phyloP scores from a whole-genome alignment of 2,329 filamentous ascomycete species.

The Trichoderma sp. region DNA sequence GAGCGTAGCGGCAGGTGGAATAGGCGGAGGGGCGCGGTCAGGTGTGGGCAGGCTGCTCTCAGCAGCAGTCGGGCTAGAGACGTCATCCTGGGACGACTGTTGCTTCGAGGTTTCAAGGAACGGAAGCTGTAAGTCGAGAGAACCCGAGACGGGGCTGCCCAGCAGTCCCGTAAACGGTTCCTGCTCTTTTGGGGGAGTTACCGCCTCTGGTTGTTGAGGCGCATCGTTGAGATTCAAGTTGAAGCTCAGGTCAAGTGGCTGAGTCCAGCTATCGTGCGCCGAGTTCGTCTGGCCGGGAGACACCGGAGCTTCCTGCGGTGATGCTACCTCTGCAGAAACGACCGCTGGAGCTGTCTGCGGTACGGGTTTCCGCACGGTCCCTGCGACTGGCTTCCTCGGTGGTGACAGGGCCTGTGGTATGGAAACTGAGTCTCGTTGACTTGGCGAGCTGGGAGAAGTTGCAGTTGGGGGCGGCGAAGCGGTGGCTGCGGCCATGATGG shows the following conservation, averaged over 20 bases:
- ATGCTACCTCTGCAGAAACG: constrained; percentile 39
- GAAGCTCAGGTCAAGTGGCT: constrained; percentile 48
- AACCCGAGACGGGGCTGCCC: not conserved
- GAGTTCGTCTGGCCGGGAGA: constrained; percentile 60
- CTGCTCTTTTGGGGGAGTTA: constrained; percentile 29
- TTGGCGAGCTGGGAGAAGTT: constrained; percentile 29
- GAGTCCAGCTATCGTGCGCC: constrained; percentile 53
- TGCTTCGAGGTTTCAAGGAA: not conserved
- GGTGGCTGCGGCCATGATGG: constrained; percentile 39
- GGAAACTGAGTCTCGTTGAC: constrained; percentile 5
- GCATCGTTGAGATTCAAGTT: constrained; percentile 46
- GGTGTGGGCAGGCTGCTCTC: constrained; percentile 24
- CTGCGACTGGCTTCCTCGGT: constrained; percentile 26
- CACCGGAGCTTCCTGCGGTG: constrained; percentile 53
- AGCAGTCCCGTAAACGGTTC: not conserved
- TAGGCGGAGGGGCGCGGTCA: constrained; percentile 26
- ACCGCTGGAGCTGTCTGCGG: constrained; percentile 32
- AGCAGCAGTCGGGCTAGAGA: constrained; percentile 18
- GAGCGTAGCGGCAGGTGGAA: constrained; percentile 21
- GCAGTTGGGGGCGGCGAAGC: constrained; percentile 38
- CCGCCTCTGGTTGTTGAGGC: constrained; percentile 30
- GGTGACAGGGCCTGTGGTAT: constrained; percentile 17
- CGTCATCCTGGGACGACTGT: not conserved
- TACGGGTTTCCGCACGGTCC: constrained; percentile 39
- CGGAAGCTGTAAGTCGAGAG: constrained; percentile 12